Evolutionary conservation across 1,284 basidiomycete genomes (phyloP), one percentile per base, ranked within the genome.

Genomic region (Wolfiporia cocos): DNA sequence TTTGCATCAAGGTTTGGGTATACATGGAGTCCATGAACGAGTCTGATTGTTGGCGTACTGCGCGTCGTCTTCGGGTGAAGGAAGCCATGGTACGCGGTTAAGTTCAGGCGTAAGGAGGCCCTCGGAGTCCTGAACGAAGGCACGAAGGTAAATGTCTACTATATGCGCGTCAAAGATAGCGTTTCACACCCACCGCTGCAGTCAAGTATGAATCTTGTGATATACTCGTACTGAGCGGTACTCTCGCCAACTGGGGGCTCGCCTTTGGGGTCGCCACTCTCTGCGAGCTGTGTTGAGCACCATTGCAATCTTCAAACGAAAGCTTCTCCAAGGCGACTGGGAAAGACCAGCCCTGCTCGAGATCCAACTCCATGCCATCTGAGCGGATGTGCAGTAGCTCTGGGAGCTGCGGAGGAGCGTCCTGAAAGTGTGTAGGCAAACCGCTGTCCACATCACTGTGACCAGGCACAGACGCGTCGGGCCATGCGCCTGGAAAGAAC

Each of bases 401-500:
- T 9, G 32, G 32, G 5, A 34, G 32, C 37, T 39, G 32, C 3
- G 32, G 37, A 14, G 37, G 37, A 11, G 37, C 21, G 24, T 44
- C 37, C n/a, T 44, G 17, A 15, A 11, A 18, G 29, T 23, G 31
- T 12, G 22, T 24, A 17, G 35, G 24, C 10, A 34, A 18, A 21
- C 15, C 32, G 26, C 22, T 29, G 31, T 11, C 21, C n/a, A n/a
- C n/a, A n/a, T n/a, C n/a, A n/a, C n/a, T n/a, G n/a, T n/a, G n/a
- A n/a, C n/a, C n/a, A n/a, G 52, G 46, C n/a, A 44, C 32, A 12
- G 54, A 53, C n/a, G 32, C 12, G 29, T 44, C 50, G 12, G 60
- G 58, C 59, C 58, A 62, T 5, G 57, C 58, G 33, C 57, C 60
- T 21, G 60, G 58, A 23, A 58, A 43, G 41, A 51, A 51, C 1